phyloP scores from a whole-genome alignment of 2,329 filamentous ascomycete species.

The Beauveria sp. region DNA sequence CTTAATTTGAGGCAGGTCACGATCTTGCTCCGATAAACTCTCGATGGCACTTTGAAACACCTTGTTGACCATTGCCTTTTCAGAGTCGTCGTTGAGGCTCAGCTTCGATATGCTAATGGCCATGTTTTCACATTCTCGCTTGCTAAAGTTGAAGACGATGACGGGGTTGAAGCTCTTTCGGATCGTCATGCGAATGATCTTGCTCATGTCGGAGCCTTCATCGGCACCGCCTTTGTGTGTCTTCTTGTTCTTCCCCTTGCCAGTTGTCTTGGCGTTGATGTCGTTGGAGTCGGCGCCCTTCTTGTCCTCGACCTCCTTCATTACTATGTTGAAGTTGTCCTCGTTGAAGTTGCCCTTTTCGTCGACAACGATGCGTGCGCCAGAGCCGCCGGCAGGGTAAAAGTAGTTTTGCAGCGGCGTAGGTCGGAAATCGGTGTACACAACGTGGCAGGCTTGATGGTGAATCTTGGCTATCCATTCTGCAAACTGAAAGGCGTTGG shows the following conservation, averaged over 20 bases:
- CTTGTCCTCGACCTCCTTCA: conserved; percentile 81
- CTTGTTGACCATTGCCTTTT: conserved; percentile 88
- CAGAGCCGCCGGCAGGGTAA: conserved; percentile 85
- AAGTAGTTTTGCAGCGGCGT: conserved; percentile 97
- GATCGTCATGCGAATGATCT: conserved; percentile 99
- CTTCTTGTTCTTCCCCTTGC: conserved; percentile 87
- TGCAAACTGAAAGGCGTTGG: conserved; percentile 97
- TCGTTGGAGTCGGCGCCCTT: conserved; percentile 80
- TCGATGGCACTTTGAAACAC: conserved; percentile 93
- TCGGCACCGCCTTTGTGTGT: conserved; percentile 79
- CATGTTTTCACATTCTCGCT: conserved; percentile 87
- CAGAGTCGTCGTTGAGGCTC: conserved; percentile 92
- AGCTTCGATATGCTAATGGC: conserved; percentile 80
- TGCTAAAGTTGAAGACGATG: conserved; percentile 99
- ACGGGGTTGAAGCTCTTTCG: conserved; percentile 94
- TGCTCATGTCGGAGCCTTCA: conserved; percentile 78
- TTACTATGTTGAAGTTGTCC: conserved; percentile 94
- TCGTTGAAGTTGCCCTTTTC: conserved; percentile 96
- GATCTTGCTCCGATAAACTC: conserved; percentile 86
- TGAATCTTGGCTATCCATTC: conserved; percentile 99
- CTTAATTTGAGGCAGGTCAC: conserved; percentile 78
- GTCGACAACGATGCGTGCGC: conserved; percentile 90
- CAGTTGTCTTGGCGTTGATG: conserved; percentile 70
- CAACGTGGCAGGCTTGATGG: conserved; percentile 94
- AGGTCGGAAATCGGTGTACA: conserved; percentile 96